phyloP scores from a whole-genome alignment of 768 basidiomycete genomes.

The Rhizopogon sp. region DNA sequence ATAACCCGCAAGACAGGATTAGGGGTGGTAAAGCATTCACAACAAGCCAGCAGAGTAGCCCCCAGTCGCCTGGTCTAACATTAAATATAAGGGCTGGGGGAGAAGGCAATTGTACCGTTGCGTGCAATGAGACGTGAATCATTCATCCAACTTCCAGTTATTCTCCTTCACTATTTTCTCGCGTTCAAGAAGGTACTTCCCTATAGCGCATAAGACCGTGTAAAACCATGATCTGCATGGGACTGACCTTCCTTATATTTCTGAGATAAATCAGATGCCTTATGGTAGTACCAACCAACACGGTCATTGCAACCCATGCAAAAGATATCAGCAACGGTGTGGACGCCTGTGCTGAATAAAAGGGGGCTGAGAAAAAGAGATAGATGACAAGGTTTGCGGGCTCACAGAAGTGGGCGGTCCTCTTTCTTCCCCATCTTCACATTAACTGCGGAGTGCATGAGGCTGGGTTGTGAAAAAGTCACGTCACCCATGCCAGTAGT shows the following conservation, averaged over 20 bases:
- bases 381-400: constrained; percentile 5
- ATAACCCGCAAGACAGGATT: too few species aligned
- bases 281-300: constrained; percentile 80
- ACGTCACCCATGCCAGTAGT: not conserved
- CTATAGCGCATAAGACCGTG: constrained; percentile 28
- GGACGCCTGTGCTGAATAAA: constrained; percentile 62
- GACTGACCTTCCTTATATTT: constrained; percentile 79
- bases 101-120: not conserved
- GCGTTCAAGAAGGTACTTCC: constrained; percentile 76
- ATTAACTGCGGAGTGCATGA: constrained; percentile 76
- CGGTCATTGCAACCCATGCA: constrained; percentile 77
- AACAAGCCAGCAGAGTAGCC: too few species aligned
- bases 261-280: constrained; percentile 69
- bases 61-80: too few species aligned
- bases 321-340: constrained; percentile 77
- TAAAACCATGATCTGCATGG: not conserved
- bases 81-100: too few species aligned
- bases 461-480: constrained; percentile 31
- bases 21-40: too few species aligned
- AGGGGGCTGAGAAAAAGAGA: not conserved
- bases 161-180: constrained; percentile 82
- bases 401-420: constrained; percentile 68
- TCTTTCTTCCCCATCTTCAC: constrained; percentile 70
- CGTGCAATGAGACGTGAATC: not conserved
- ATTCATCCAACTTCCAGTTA: constrained; percentile 62